Conservation (phyloP, 208 protist genomes). For the Acanthamoeba sp. region DNA sequence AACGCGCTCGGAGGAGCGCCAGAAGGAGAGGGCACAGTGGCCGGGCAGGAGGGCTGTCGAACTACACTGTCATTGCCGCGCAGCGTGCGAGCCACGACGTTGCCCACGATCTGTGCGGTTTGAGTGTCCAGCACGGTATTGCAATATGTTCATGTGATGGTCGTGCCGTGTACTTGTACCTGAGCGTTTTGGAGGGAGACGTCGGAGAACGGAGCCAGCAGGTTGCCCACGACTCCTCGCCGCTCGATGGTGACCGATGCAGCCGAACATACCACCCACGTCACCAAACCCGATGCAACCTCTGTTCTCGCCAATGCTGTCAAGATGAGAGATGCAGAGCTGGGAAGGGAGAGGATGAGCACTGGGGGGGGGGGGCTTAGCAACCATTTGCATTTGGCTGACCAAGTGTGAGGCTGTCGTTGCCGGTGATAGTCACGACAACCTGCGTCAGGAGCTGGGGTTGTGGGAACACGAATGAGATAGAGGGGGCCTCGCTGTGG, state of each 20-base stretch:
- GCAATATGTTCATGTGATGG: neutral
- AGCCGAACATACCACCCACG: slow-evolving; percentile 10
- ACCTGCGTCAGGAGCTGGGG: neutral
- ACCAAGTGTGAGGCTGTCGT: neutral
- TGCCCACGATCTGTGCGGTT: neutral
- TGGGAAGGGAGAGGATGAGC: too few relatives aligned
- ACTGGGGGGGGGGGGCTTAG: too few relatives aligned
- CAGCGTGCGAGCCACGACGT: neutral
- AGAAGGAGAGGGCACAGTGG: neutral
- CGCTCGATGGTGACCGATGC: neutral
- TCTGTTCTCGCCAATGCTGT: neutral
- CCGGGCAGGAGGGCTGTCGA: neutral
- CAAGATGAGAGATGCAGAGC: too few relatives aligned
- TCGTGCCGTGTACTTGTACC: neutral
- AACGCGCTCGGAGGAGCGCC: neutral
- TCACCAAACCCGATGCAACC: neutral
- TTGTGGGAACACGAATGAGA: neutral
- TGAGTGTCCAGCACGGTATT: neutral
- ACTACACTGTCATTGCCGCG: neutral
- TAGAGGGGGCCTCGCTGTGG: neutral
- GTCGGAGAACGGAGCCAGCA: neutral
- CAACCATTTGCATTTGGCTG: slow-evolving; percentile 5
- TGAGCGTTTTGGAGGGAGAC: neutral
- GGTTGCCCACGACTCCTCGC: neutral
- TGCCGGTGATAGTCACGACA: neutral